A percentile compares a stretch with the other conserved stretches of the same genome.
Conservation (phyloP, 257 asterid species). For the Solanum dulcamara region DNA sequence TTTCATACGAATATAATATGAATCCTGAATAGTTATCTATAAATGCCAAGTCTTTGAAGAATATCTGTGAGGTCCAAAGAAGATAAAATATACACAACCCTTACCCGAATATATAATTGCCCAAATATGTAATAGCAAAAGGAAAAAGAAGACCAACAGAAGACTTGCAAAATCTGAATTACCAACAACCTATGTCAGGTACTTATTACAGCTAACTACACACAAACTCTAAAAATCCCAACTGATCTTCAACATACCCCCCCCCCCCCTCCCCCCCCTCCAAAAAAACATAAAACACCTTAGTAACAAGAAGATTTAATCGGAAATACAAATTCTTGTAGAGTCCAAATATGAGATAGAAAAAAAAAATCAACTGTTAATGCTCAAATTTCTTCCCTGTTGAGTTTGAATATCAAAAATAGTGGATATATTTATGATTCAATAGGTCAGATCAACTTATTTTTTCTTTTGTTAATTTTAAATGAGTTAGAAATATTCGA, state of each 20-base stretch:
- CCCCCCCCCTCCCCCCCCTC: not conserved
- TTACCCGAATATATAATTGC: not conserved
- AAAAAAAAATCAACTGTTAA: not conserved
- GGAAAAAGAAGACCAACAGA: not conserved
- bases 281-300: not conserved
- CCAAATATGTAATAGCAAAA: not conserved
- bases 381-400: not conserved
- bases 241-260: too few relatives aligned
- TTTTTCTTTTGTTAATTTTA: not conserved
- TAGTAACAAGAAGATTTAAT: not conserved
- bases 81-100: not conserved
- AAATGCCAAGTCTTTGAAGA: not conserved
- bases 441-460: not conserved
- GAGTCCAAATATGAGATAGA: not conserved
- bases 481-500: not conserved
- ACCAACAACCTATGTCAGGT: not conserved
- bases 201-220: not conserved
- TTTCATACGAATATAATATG: not conserved
- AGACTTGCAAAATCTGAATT: not conserved
- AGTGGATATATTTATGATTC: not conserved
- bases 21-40: not conserved
- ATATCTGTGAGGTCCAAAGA: not conserved
- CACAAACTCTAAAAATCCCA: too few relatives aligned
- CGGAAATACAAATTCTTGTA: not conserved
- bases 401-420: not conserved